These are phyloP conservation scores for Sugiyamaella paludigena DNA, from an alignment of 1,139 yeast genomes.

Conservation along the genomic window DNA sequence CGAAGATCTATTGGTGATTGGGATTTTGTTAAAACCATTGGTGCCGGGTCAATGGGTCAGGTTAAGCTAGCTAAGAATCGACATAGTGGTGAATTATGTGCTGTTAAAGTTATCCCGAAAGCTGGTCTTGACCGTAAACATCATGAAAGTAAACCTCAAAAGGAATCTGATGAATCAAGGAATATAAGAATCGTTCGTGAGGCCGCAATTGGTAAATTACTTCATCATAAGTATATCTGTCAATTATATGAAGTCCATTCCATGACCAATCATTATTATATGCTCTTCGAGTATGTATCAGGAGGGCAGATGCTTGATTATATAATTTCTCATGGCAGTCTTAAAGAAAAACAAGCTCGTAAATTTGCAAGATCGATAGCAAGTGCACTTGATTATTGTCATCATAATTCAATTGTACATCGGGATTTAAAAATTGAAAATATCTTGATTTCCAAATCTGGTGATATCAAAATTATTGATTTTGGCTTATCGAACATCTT, in stretches of 20 bases:
- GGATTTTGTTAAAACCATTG: constrained; percentile 93
- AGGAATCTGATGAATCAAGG: constrained; percentile 83
- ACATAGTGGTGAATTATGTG: constrained; percentile 79
- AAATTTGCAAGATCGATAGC: constrained; percentile 96
- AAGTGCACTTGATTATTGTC: constrained; percentile 90
- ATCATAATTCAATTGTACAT: constrained; percentile 90
- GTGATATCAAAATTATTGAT: constrained; percentile 93
- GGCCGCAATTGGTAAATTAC: constrained; percentile 85
- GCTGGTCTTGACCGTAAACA: constrained; percentile 59
- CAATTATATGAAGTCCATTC: constrained; percentile 90
- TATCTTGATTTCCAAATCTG: constrained; percentile 88
- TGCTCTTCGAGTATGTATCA: constrained; percentile 93
- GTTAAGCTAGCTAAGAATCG: constrained; percentile 91
- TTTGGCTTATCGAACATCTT: constrained; percentile 91
- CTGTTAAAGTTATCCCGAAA: constrained; percentile 50
- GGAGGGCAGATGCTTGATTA: constrained; percentile 99
- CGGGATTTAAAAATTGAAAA: constrained; percentile 96
- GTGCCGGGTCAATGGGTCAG: constrained; percentile 99
- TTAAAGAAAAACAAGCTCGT: constrained; percentile 91
- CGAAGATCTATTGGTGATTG: constrained; percentile 93
- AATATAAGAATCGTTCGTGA: constrained; percentile 92
- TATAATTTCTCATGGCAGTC: constrained; percentile 92
- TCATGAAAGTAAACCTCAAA: constrained; percentile 55
- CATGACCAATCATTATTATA: constrained; percentile 95
- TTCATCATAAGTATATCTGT: constrained; percentile 92